Evolutionary conservation across 352 stramenopile species (phyloP).

Genomic region (Globisporangium middletonii): DNA sequence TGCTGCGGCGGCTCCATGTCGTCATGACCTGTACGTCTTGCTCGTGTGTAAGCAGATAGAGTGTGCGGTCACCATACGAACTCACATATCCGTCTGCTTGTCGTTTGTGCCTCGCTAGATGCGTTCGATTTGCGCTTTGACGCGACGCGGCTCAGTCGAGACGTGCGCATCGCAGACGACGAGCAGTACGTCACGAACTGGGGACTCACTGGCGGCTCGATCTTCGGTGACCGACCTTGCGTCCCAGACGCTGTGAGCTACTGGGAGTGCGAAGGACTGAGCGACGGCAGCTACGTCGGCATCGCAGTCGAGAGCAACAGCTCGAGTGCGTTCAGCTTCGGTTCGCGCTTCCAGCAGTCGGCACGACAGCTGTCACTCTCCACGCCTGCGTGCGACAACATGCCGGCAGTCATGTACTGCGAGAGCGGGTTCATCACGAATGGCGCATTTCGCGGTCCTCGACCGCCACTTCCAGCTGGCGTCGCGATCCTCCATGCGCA

Average conservation of each 20-base stretch:
- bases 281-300: constrained; percentile 53
- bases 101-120: constrained; percentile 17
- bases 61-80: not conserved
- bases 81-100: not conserved
- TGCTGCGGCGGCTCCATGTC: constrained; percentile 44
- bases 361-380: constrained; percentile 40
- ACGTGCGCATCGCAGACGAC: constrained; percentile 38
- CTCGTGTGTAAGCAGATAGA: not conserved
- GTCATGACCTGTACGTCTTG: constrained; percentile 40
- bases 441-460: constrained; percentile 54
- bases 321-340: constrained; percentile 12
- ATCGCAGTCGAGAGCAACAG: constrained; percentile 20
- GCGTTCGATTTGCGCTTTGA: constrained; percentile 49
- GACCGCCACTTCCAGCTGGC: constrained; percentile 30
- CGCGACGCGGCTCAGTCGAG: constrained; percentile 23
- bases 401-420: constrained; percentile 73
- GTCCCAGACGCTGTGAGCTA: constrained; percentile 40
- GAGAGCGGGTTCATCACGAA: constrained; percentile 62
- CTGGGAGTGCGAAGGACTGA: constrained; percentile 62
- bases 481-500: constrained; percentile 40
- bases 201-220: constrained; percentile 33
- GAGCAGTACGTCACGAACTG: constrained; percentile 37
- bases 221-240: constrained; percentile 47
- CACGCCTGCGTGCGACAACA: constrained; percentile 50
- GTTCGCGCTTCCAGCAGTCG: constrained; percentile 32